Base-by-base conservation (phyloP, 2,329 filamentous ascomycete genomes). In the Talaromyces rugulosus region DNA sequence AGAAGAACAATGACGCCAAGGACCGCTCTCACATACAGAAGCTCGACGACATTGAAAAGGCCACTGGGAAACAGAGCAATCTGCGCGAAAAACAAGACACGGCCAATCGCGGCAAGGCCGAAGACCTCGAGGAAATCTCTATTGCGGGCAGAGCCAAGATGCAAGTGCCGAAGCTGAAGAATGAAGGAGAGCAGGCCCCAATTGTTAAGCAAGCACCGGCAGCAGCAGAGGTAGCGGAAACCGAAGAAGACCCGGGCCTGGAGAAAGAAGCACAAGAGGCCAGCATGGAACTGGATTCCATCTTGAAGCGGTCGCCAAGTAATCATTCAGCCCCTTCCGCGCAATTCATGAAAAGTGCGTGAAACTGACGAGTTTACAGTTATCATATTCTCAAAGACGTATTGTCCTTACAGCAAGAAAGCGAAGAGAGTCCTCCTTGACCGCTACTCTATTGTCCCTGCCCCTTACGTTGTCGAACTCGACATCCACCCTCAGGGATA, bases 321-420 rank as follows among this genome's bases (percentile, higher is more conserved):
- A 16, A 88, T 92, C 95, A 85, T 67, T 85, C 79, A 23, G 23
- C 23, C 23, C 23, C 23, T 2, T 23, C 44, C 36, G 36, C 31
- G n/a, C 27, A 53, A 53, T 30, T 23, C 11, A 30, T 31, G 50
- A 5, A n/a, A 53, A 31, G 14, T 53, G n/a, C 5, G 3, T 36
- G n/a, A 28, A 44, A 59, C 59, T 67, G 58, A 18, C 53, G 53
- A 23, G 18, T 47, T 30, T 61, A 6, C 66, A 95, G 92, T 98
- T 63, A 90, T 97, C 74, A 91, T 99, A 69, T 98, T 98, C 80
- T 96, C 92, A 66, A 98, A 99, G 77, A 86, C 90, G 1, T 96
- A 94, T 78, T 99, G 95, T 76, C 92, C 90, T 0, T 89, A 85
- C 78, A 97, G 92, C 58, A 89, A 87, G 72, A 87, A 87, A 68